A percentile compares a stretch with the other conserved stretches of the same genome.
Conservation (phyloP, 2,329 filamentous ascomycete species). For the Talaromyces sp. region DNA sequence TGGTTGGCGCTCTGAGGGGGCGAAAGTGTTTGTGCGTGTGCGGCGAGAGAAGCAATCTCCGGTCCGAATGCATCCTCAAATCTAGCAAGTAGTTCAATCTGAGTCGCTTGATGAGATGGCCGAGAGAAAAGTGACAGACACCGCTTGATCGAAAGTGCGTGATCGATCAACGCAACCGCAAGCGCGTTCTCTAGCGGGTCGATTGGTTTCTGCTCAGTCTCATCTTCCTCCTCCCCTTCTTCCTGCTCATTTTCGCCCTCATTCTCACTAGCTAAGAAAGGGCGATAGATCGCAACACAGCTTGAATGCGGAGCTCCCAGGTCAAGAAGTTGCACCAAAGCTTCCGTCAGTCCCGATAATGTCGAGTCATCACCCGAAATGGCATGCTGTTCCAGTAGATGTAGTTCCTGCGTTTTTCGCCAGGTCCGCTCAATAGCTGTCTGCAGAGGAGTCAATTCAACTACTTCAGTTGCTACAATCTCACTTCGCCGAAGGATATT, state of each 20-base stretch:
- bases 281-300: slow-evolving; percentile 74
- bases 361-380: slow-evolving; percentile 69
- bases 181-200: slow-evolving; percentile 71
- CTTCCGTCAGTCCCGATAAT: slow-evolving; percentile 67
- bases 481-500: slow-evolving; percentile 87
- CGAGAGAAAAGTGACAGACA: slow-evolving; percentile 67
- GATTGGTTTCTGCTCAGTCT: slow-evolving; percentile 48
- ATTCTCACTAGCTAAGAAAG: slow-evolving; percentile 61
- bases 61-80: slow-evolving; percentile 52
- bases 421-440: slow-evolving; percentile 88
- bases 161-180: slow-evolving; percentile 80
- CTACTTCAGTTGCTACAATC: slow-evolving; percentile 65
- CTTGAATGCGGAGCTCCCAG: slow-evolving; percentile 69
- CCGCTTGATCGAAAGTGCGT: slow-evolving; percentile 81
- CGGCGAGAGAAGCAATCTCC: slow-evolving; percentile 61
- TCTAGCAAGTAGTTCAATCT: slow-evolving; percentile 37
- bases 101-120: slow-evolving; percentile 52
- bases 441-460: slow-evolving; percentile 70
- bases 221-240: slow-evolving; percentile 46
- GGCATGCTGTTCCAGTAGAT: slow-evolving; percentile 69
- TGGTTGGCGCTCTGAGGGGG: slow-evolving; percentile 39
- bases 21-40: slow-evolving; percentile 35
- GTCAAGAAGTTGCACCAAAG: slow-evolving; percentile 73
- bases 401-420: slow-evolving; percentile 84
- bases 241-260: slow-evolving; percentile 38